These are phyloP conservation scores for Pythium periplocum DNA, from an alignment of 352 stramenopile species.

Conservation along the genomic window DNA sequence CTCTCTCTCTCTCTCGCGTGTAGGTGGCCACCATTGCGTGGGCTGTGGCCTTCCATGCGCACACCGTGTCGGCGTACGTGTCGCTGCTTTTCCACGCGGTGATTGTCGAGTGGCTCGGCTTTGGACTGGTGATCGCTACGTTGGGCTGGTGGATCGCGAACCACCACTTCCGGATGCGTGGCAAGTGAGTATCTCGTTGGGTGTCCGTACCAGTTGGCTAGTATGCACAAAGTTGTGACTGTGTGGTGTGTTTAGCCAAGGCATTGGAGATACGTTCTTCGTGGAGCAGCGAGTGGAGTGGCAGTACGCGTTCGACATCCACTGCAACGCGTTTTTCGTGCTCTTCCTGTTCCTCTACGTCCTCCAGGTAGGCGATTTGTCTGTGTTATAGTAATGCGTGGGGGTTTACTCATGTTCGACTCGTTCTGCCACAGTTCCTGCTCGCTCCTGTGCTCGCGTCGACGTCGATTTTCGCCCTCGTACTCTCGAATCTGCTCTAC, in stretches of 20 bases:
- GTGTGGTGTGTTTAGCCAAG: slow-evolving; percentile 25
- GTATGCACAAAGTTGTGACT: background rate
- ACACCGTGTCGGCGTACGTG: slow-evolving; percentile 36
- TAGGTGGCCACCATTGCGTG: slow-evolving; percentile 63
- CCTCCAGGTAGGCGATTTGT: slow-evolving; percentile 49
- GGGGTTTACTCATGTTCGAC: background rate
- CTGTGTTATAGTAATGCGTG: slow-evolving; percentile 10
- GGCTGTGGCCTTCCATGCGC: slow-evolving; percentile 73
- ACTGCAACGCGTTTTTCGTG: slow-evolving; percentile 99
- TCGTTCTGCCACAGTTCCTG: slow-evolving; percentile 82
- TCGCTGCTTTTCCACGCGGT: slow-evolving; percentile 75
- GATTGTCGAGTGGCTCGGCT: slow-evolving; percentile 78
- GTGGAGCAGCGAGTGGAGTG: slow-evolving; percentile 98
- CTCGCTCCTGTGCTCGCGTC: slow-evolving; percentile 91
- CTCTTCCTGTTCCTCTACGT: slow-evolving; percentile 96
- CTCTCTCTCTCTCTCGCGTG: background rate
- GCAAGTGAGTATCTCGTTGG: slow-evolving; percentile 28
- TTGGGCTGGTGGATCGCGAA: slow-evolving; percentile 76
- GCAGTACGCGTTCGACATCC: slow-evolving; percentile 99
- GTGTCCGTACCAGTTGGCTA: slow-evolving; percentile 4
- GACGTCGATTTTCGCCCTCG: slow-evolving; percentile 83
- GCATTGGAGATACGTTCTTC: slow-evolving; percentile 75
- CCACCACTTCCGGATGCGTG: slow-evolving; percentile 52
- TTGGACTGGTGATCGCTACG: slow-evolving; percentile 66
- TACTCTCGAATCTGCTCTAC: slow-evolving; percentile 94